phyloP scores from a whole-genome alignment of 306 rosid genomes.

The Betula pendula region DNA sequence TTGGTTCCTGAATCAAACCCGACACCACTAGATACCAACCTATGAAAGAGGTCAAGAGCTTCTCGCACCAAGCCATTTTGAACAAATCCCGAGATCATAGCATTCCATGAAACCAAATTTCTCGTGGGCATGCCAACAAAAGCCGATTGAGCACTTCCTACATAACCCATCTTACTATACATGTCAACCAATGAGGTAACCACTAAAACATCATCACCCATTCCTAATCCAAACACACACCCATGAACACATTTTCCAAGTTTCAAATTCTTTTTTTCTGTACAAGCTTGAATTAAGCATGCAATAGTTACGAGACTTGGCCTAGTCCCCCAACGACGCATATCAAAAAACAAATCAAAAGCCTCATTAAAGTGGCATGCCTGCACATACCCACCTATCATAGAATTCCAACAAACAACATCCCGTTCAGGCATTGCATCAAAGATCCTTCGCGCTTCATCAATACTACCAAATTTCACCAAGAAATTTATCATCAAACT shows the following conservation, averaged over 20 bases:
- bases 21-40: slow-evolving; percentile 49
- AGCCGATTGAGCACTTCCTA: slow-evolving; percentile 50
- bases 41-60: slow-evolving; percentile 52
- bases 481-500: slow-evolving; percentile 58
- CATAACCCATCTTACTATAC: slow-evolving; percentile 65
- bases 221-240: slow-evolving; percentile 52
- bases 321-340: slow-evolving; percentile 42
- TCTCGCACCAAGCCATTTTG: slow-evolving; percentile 59
- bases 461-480: slow-evolving; percentile 52
- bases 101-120: slow-evolving; percentile 80
- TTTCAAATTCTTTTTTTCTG: slow-evolving; percentile 30
- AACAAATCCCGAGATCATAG: slow-evolving; percentile 65
- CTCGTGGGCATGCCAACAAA: slow-evolving; percentile 57
- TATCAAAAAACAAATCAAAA: slow-evolving; percentile 47
- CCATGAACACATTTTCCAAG: slow-evolving; percentile 59
- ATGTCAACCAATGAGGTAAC: slow-evolving; percentile 66
- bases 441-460: slow-evolving; percentile 51
- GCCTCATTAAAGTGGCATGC: slow-evolving; percentile 47
- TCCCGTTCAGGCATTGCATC: slow-evolving; percentile 57
- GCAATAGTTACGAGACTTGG: slow-evolving; percentile 64
- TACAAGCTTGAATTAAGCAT: slow-evolving; percentile 58
- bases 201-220: slow-evolving; percentile 55
- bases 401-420: slow-evolving; percentile 77
- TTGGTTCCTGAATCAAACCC: slow-evolving; percentile 65
- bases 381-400: slow-evolving; percentile 64